Evolutionary conservation across 2,329 filamentous ascomycete genomes (phyloP).

Genomic region (Cladobotryum protrusum): DNA sequence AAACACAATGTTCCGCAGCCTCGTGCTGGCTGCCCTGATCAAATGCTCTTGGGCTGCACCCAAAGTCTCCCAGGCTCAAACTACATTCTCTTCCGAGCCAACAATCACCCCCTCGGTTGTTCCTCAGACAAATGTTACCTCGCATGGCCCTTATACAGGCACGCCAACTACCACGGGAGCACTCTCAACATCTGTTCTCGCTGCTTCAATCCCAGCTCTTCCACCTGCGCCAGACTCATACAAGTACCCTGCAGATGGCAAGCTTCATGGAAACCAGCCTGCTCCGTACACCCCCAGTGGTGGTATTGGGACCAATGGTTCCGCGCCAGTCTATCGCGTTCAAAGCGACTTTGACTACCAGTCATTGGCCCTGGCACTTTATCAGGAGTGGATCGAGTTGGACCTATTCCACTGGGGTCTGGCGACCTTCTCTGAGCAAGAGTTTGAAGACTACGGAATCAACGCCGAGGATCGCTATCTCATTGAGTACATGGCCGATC

Average conservation of each 20-base stretch:
- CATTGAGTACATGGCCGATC: constrained; percentile 69
- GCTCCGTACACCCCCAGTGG: constrained; percentile 67
- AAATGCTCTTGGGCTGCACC: too few relatives aligned
- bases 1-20: too few relatives aligned
- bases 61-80: constrained; percentile 18
- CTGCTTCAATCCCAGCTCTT: constrained; percentile 49
- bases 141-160: constrained; percentile 64
- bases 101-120: constrained; percentile 21
- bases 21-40: too few relatives aligned
- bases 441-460: constrained; percentile 64
- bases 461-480: constrained; percentile 63
- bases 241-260: constrained; percentile 65
- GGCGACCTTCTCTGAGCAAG: constrained; percentile 58
- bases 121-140: constrained; percentile 50
- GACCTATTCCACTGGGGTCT: constrained; percentile 77
- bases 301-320: constrained; percentile 72
- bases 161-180: constrained; percentile 61
- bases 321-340: constrained; percentile 66
- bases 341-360: constrained; percentile 80
- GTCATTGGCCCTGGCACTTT: constrained; percentile 66
- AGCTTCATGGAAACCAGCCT: constrained; percentile 60
- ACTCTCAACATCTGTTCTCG: constrained; percentile 50
- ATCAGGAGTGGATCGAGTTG: constrained; percentile 80
- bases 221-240: constrained; percentile 57
- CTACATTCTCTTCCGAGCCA: constrained; percentile 27